Evolutionary conservation across 2,329 filamentous ascomycete species (phyloP), one percentile per base, ranked within the genome.

Genomic region (Orbilia quercus): DNA sequence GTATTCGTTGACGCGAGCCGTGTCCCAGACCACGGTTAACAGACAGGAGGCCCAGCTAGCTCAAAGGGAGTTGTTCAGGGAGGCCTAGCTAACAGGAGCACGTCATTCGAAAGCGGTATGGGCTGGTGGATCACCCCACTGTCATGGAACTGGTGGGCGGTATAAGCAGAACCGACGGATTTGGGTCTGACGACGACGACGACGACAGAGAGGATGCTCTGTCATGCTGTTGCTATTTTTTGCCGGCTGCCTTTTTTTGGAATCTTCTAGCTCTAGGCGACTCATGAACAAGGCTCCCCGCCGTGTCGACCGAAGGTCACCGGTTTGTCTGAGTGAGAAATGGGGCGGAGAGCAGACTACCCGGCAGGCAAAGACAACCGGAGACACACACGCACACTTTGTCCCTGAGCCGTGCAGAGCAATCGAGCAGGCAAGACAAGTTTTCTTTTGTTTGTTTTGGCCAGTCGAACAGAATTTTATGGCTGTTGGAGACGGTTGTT

Each of bases 41-140:
- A 34, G 22, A 12, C 53, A 48, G 23, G 55, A 50, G 16, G 28
- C 5, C 20, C 4, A 45, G 42, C 42, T 45, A 45, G 42, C 5
- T 5, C 28, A 31, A 31, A 31, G 28, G n/a, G n/a, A 31, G 28
- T 31, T 4, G 28, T 31, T 31, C 9, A 31, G 28, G 28, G 28
- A 31, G n/a, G 28, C 28, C 28, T 20, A 18, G 42, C 42, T 20
- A 45, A 16, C 28, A 53, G 25, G 25, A 72, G 67, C 67, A 72
- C 67, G 67, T 72, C 67, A 72, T 72, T 59, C 48, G 44, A 71
- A 65, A 63, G 57, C 22, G 57, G 65, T 62, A 55, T 70, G 47
- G 55, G 47, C 55, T 16, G 40, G 57, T 58, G 65, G 57, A 62
- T 65, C 67, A 62, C 67, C 62, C 66, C 66, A 71, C 66, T 47